phyloP scores from a whole-genome alignment of 2,329 filamentous ascomycete species.

The Aschersonia sp. region DNA sequence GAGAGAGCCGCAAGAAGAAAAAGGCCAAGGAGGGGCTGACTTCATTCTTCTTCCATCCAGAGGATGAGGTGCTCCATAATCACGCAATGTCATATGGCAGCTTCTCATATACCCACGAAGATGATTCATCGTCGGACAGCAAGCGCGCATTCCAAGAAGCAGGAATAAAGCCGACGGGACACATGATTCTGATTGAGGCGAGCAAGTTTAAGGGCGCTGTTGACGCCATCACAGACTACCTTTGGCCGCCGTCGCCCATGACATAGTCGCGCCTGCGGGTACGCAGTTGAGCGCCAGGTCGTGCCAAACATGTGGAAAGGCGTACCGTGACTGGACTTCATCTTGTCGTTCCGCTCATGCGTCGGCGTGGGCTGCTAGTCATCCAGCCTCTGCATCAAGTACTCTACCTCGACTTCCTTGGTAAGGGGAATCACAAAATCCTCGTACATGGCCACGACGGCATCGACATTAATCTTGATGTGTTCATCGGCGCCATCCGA shows the following conservation, averaged over 20 bases:
- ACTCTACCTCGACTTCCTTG: slow-evolving; percentile 97
- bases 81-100: slow-evolving; percentile 56
- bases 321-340: background rate
- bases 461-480: slow-evolving; percentile 82
- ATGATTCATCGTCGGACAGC: slow-evolving; percentile 72
- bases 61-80: slow-evolving; percentile 79
- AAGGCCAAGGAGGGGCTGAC: slow-evolving; percentile 47
- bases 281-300: too few species aligned
- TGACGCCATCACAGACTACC: slow-evolving; percentile 60
- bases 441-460: slow-evolving; percentile 80
- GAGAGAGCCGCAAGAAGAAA: slow-evolving; percentile 45
- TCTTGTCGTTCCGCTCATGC: background rate
- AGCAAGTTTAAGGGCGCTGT: slow-evolving; percentile 62
- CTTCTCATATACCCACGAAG: slow-evolving; percentile 69
- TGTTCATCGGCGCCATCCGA: slow-evolving; percentile 36
- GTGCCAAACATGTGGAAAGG: too few species aligned
- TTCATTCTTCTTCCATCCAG: slow-evolving; percentile 84
- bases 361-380: background rate
- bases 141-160: slow-evolving; percentile 91
- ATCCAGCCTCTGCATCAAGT: slow-evolving; percentile 82
- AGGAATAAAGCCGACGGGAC: slow-evolving; percentile 72
- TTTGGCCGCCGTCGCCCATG: slow-evolving; percentile 26
- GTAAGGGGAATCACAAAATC: slow-evolving; percentile 91
- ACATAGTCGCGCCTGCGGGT: too few species aligned
- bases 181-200: slow-evolving; percentile 77